Evolutionary conservation across 805 yeast genomes (phyloP).

Genomic region (Lipomyces starkeyi): DNA sequence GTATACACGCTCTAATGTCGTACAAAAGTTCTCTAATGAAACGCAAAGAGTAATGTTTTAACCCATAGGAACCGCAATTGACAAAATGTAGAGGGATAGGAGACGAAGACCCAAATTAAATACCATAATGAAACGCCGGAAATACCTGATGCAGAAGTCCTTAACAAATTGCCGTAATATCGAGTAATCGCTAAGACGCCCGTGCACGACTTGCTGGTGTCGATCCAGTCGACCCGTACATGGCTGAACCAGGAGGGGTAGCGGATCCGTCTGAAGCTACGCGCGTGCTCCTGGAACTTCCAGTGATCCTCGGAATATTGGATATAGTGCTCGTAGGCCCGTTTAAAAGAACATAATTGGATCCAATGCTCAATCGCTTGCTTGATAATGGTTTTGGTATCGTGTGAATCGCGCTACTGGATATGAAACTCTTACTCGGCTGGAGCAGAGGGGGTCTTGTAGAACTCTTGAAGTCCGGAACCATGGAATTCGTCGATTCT

Average conservation of each 20-base stretch:
- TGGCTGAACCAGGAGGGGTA: neutral
- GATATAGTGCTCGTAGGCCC: neutral
- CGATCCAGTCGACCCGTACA: neutral
- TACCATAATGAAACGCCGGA: neutral
- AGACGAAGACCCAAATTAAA: neutral
- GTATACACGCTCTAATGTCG: neutral
- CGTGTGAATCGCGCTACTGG: neutral
- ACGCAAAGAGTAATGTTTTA: neutral
- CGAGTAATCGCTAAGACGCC: neutral
- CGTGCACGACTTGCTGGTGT: neutral
- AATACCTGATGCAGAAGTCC: neutral
- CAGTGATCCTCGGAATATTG: conserved; percentile 3
- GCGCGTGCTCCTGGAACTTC: neutral
- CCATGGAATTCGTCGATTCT: neutral
- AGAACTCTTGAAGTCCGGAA: neutral
- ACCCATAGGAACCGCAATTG: neutral
- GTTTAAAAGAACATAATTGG: conserved; percentile 1
- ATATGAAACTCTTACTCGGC: neutral
- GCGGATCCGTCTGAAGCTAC: neutral
- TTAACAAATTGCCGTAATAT: neutral
- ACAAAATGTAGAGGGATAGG: neutral
- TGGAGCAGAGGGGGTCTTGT: neutral
- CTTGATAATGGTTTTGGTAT: neutral
- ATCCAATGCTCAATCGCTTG: neutral
- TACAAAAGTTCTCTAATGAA: neutral